Conservation (phyloP, 192 early-diverging fungal genomes). For the Coemansia sp. region DNA sequence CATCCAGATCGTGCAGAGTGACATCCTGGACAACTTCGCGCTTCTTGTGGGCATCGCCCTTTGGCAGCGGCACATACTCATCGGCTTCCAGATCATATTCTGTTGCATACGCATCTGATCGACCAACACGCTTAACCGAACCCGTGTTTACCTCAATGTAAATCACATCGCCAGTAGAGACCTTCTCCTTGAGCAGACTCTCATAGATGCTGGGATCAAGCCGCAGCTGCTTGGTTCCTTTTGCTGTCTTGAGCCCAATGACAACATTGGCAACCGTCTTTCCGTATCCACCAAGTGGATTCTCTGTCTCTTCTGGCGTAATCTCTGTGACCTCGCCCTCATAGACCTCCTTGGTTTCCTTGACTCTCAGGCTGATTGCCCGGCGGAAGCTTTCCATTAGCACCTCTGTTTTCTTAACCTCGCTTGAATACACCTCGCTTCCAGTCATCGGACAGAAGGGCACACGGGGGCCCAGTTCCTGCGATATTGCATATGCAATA, state of each 20-base stretch:
- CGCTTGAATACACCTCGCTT: conserved; percentile 94
- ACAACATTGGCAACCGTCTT: conserved; percentile 96
- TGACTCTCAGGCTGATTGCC: conserved; percentile 94
- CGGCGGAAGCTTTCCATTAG: conserved; percentile 99
- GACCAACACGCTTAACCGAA: conserved; percentile 96
- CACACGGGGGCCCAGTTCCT: conserved; percentile 97
- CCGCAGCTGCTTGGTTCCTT: conserved; percentile 97
- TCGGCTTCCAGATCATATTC: conserved; percentile 99
- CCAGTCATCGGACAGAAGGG: conserved; percentile 99
- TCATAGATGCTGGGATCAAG: conserved; percentile 98
- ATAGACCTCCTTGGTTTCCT: conserved; percentile 99
- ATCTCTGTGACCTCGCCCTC: conserved; percentile 99
- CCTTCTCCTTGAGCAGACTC: conserved; percentile 95
- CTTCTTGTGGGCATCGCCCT: conserved; percentile 99
- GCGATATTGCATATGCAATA: conserved; percentile 91
- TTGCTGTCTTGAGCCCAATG: conserved; percentile 96
- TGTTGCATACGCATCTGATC: conserved; percentile 97
- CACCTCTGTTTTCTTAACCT: conserved; percentile 99
- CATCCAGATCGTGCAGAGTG: conserved; percentile 95
- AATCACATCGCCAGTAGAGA: conserved; percentile 94
- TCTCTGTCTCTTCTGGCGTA: conserved; percentile 96
- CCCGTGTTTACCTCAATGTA: conserved; percentile 98
- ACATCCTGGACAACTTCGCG: conserved; percentile 99
- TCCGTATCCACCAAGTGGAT: conserved; percentile 96
- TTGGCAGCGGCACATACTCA: conserved; percentile 95